These are phyloP conservation scores for Cutaneotrichosporon sp. DNA, from an alignment of 1,284 basidiomycete species.

Conservation along the genomic window DNA sequence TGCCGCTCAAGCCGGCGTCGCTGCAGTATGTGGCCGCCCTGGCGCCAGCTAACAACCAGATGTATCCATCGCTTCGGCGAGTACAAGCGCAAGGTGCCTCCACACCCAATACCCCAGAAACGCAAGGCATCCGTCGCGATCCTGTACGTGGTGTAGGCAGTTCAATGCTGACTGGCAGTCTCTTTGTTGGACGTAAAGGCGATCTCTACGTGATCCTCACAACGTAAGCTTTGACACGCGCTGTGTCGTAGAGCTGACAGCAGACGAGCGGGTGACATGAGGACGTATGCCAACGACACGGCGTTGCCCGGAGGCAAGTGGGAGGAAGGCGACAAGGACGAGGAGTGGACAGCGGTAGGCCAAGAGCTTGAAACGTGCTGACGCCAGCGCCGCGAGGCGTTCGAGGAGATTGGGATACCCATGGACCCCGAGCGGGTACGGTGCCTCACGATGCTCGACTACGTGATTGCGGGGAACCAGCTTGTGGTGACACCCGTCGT, in stretches of 20 bases:
- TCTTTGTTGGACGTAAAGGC: constrained; percentile 73
- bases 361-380: neutral
- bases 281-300: constrained; percentile 75
- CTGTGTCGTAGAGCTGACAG: neutral
- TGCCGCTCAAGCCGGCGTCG: constrained; percentile 40
- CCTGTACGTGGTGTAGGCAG: constrained; percentile 18
- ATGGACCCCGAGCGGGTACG: constrained; percentile 62
- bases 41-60: constrained; percentile 15
- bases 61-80: constrained; percentile 36
- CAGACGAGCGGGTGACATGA: constrained; percentile 59
- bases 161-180: constrained; percentile 17
- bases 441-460: constrained; percentile 66
- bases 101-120: constrained; percentile 25
- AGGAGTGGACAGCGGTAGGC: constrained; percentile 74
- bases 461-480: constrained; percentile 64
- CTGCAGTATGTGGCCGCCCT: constrained; percentile 28
- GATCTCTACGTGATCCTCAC: constrained; percentile 71
- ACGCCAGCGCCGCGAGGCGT: constrained; percentile 63
- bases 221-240: constrained; percentile 17
- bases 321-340: constrained; percentile 60
- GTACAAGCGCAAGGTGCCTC: constrained; percentile 20
- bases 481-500: constrained; percentile 76
- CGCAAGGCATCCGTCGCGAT: constrained; percentile 42
- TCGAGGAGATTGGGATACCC: constrained; percentile 76
- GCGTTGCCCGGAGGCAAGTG: constrained; percentile 75